phyloP scores from a whole-genome alignment of 1,284 basidiomycete species.

The Trichosporon ovoides region DNA sequence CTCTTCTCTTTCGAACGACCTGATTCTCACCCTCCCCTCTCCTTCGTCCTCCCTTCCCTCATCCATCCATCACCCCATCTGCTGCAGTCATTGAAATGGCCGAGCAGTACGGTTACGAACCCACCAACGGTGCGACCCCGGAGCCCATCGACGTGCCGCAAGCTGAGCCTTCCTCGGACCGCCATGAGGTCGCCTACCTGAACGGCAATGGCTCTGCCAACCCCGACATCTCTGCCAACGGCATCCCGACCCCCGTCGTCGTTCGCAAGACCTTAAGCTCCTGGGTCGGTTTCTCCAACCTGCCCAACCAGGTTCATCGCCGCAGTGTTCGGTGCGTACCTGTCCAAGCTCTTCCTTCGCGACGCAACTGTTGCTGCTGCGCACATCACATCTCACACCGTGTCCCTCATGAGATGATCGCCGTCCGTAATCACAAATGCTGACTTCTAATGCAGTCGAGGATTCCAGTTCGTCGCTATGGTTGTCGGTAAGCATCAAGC shows the following conservation, averaged over 20 bases:
- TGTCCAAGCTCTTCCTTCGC: background rate
- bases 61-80: constrained; percentile 6
- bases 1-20: no score
- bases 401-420: background rate
- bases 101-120: constrained; percentile 38
- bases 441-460: constrained; percentile 55
- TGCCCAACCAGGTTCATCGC: constrained; percentile 95
- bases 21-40: no score
- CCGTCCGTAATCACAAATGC: no score
- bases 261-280: constrained; percentile 46
- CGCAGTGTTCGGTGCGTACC: constrained; percentile 70
- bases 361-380: background rate
- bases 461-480: constrained; percentile 94
- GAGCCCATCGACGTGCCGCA: constrained; percentile 9
- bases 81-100: constrained; percentile 26
- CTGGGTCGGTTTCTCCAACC: constrained; percentile 73
- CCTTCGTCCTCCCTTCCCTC: background rate
- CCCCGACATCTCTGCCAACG: constrained; percentile 8
- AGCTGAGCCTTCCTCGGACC: constrained; percentile 10
- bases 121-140: constrained; percentile 12
- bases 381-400: background rate
- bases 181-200: constrained; percentile 6
- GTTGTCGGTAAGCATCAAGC: constrained; percentile 72
- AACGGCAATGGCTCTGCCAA: constrained; percentile 12
- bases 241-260: constrained; percentile 13